phyloP scores from a whole-genome alignment of 257 asterid species.

The Solanum phureja region DNA sequence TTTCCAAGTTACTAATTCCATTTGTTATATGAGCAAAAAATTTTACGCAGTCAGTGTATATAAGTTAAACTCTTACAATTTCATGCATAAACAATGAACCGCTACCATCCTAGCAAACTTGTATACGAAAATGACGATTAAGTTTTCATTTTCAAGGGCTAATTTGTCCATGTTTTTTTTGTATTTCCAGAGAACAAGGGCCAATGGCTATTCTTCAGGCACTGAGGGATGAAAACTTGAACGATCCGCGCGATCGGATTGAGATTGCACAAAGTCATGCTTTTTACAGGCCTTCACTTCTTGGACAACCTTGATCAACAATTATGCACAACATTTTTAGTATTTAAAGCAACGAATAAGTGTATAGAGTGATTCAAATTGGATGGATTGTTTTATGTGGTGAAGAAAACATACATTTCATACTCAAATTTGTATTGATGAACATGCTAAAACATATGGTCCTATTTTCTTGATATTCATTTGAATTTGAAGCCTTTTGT shows the following conservation, averaged over 20 bases:
- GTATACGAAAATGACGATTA: not conserved
- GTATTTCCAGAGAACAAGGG: slow-evolving; percentile 47
- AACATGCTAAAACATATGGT: not conserved
- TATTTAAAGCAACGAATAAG: not conserved
- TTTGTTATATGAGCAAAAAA: not conserved
- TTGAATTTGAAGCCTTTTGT: not conserved
- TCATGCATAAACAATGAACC: not conserved
- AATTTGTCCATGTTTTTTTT: not conserved
- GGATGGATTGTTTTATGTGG: not conserved
- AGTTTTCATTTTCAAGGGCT: not conserved
- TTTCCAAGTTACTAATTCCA: not conserved
- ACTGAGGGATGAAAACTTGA: slow-evolving; percentile 66
- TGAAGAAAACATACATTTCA: not conserved
- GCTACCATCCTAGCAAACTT: not conserved
- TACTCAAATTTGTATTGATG: not conserved
- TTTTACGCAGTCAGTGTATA: not conserved
- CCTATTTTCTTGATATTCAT: not conserved
- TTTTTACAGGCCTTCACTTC: slow-evolving; percentile 88
- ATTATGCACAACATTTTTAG: not conserved
- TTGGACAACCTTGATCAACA: slow-evolving; percentile 27
- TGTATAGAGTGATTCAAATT: not conserved
- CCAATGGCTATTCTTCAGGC: slow-evolving; percentile 67
- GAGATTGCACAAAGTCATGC: slow-evolving; percentile 85
- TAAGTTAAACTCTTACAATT: not conserved
- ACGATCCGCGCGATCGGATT: slow-evolving; percentile 86